A percentile compares a stretch with the other conserved stretches of the same genome.
Conservation (phyloP, 805 yeast genomes). For the Lipomyces yamadae region DNA sequence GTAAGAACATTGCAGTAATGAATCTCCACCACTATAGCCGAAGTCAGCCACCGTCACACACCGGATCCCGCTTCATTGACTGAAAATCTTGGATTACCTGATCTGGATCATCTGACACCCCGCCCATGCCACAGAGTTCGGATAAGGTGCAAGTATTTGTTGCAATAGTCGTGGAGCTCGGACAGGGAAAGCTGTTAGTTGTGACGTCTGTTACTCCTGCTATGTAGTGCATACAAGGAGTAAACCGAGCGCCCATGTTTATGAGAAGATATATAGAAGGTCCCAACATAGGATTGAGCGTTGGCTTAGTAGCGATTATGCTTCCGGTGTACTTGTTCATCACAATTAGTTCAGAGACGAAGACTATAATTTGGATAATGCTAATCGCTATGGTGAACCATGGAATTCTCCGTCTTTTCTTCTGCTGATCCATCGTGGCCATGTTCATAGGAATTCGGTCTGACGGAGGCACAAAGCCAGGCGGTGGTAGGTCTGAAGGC, state of each 20-base stretch:
- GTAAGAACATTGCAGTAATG: constrained; percentile 70
- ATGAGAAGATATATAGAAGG: constrained; percentile 68
- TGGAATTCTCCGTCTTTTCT: constrained; percentile 35
- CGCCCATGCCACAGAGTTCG: constrained; percentile 66
- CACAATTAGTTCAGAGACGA: constrained; percentile 62
- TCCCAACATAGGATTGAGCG: constrained; percentile 79
- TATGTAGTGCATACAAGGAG: constrained; percentile 69
- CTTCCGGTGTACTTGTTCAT: constrained; percentile 66
- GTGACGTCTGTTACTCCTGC: constrained; percentile 56
- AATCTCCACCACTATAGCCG: constrained; percentile 60
- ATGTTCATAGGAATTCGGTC: constrained; percentile 5
- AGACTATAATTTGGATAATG: constrained; percentile 55
- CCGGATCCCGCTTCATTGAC: background rate
- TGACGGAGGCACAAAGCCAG: constrained; percentile 8
- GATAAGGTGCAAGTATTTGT: constrained; percentile 62
- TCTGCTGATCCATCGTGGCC: background rate
- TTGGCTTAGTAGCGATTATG: constrained; percentile 69
- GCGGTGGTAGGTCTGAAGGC: background rate
- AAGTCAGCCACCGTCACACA: background rate
- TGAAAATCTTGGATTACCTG: constrained; percentile 49
- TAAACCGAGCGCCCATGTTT: constrained; percentile 71
- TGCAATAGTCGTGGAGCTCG: constrained; percentile 61
- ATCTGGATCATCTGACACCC: constrained; percentile 55
- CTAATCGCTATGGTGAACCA: constrained; percentile 43
- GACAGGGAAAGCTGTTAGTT: constrained; percentile 62